Percentiles rank a stretch among this genome's conserved stretches.
Conservation (phyloP, 768 basidiomycete genomes). For the Auriscalpium microsporum region DNA sequence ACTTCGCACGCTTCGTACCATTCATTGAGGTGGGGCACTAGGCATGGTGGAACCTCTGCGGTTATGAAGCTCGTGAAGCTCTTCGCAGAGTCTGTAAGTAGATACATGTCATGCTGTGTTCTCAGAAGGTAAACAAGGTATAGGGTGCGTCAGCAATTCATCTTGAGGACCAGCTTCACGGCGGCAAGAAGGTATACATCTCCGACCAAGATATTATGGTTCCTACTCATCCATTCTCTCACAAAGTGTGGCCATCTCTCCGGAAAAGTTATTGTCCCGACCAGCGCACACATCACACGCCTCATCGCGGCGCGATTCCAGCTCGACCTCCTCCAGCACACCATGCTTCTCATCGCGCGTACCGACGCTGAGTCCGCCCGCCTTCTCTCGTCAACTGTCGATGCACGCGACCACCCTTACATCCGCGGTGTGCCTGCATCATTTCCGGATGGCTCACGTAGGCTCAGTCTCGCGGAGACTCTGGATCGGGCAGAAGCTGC, state of each 20-base stretch:
- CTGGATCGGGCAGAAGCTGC: constrained; percentile 58
- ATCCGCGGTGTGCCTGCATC: constrained; percentile 53
- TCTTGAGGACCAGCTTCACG: constrained; percentile 89
- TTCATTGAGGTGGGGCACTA: constrained; percentile 20
- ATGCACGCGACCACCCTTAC: constrained; percentile 73
- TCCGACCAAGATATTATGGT: not conserved
- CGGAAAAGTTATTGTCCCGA: constrained; percentile 89
- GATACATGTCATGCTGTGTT: not conserved
- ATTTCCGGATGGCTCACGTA: constrained; percentile 26
- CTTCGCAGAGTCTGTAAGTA: constrained; percentile 80
- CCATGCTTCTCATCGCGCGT: constrained; percentile 84
- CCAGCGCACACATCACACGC: constrained; percentile 78
- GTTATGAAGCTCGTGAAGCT: constrained; percentile 93
- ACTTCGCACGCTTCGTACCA: not conserved
- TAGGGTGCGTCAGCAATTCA: constrained; percentile 87
- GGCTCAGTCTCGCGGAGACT: constrained; percentile 55
- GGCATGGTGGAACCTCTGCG: constrained; percentile 87
- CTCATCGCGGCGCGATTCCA: constrained; percentile 84
- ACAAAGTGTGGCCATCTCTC: constrained; percentile 75
- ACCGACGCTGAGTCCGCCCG: constrained; percentile 87
- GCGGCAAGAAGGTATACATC: constrained; percentile 71
- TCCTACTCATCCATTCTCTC: not conserved
- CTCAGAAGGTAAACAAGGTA: constrained; percentile 1
- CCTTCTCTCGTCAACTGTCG: constrained; percentile 78
- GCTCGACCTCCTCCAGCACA: constrained; percentile 80